phyloP scores from a whole-genome alignment of 108 stramenopile genomes.

The Aurantiochytrium sp. region DNA sequence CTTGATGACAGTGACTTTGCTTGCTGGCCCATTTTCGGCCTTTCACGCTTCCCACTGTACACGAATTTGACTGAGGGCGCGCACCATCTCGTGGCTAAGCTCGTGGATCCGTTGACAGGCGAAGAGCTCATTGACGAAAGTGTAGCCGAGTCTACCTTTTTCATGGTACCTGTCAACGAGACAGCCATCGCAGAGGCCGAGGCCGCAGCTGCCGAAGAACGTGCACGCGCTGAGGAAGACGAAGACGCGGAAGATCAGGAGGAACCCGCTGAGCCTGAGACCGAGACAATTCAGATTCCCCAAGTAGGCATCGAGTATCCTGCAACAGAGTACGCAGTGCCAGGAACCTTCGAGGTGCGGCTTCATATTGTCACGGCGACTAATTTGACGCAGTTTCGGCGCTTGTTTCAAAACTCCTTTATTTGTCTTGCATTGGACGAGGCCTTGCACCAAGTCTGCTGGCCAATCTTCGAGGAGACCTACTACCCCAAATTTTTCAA shows the following conservation, averaged over 20 bases:
- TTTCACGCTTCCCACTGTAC: neutral
- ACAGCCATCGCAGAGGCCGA: neutral
- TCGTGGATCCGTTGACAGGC: neutral
- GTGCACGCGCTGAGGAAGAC: neutral
- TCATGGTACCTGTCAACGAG: neutral
- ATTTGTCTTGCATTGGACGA: neutral
- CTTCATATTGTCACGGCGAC: neutral
- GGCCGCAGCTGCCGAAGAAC: neutral
- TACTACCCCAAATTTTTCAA: conserved; percentile 13
- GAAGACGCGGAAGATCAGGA: neutral
- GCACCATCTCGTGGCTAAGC: neutral
- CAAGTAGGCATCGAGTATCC: neutral
- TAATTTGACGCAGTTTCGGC: neutral
- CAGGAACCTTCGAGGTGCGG: neutral
- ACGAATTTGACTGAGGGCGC: neutral
- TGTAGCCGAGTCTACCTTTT: neutral
- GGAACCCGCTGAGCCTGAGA: neutral
- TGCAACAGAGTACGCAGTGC: neutral
- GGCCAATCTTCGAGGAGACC: conserved; percentile 4
- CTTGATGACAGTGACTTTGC: neutral
- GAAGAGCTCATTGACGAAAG: neutral
- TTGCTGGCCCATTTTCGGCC: conserved; percentile 9
- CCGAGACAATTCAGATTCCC: neutral
- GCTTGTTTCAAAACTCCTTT: neutral
- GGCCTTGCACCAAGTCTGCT: neutral